These are phyloP conservation scores for Nigrospora osmanthi DNA, from an alignment of 2,329 filamentous ascomycete genomes.

Conservation along the genomic window DNA sequence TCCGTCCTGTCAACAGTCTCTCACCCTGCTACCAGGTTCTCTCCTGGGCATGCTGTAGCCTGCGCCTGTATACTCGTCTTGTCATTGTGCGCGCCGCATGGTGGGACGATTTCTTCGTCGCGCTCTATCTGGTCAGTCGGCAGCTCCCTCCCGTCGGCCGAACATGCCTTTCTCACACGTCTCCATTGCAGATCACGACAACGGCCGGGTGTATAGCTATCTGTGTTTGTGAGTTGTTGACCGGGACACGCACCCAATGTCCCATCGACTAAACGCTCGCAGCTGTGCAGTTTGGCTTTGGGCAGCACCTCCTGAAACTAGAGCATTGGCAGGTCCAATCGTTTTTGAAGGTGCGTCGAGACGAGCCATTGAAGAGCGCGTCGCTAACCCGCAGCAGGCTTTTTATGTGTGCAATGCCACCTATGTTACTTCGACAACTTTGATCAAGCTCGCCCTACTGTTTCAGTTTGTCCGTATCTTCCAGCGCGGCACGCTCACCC, in stretches of 20 bases:
- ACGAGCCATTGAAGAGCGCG: no score
- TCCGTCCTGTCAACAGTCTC: neutral
- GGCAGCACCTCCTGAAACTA: slow-evolving; percentile 11
- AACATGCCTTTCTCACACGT: no score
- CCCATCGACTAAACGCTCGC: neutral
- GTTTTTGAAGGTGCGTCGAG: slow-evolving; percentile 9
- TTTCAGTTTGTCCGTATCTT: slow-evolving; percentile 18
- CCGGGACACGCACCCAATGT: neutral
- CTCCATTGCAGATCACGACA: slow-evolving; percentile 9
- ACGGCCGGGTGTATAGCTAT: slow-evolving; percentile 13
- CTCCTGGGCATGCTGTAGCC: neutral
- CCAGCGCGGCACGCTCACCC: slow-evolving; percentile 8
- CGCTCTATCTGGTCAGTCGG: neutral
- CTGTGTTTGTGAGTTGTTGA: slow-evolving; percentile 5
- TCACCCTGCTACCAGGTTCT: neutral
- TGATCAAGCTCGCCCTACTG: slow-evolving; percentile 18
- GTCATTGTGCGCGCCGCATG: neutral
- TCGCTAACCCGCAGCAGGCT: slow-evolving; percentile 4
- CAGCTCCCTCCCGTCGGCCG: no score
- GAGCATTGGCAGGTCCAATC: slow-evolving; percentile 2
- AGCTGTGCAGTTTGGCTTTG: slow-evolving; percentile 10
- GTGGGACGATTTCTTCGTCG: slow-evolving; percentile 1
- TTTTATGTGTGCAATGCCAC: slow-evolving; percentile 15
- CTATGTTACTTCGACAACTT: slow-evolving; percentile 12
- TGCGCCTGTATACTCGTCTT: slow-evolving; percentile 1